Base-by-base conservation (phyloP, 306 rosid species). In the Dicorynia guianensis region DNA sequence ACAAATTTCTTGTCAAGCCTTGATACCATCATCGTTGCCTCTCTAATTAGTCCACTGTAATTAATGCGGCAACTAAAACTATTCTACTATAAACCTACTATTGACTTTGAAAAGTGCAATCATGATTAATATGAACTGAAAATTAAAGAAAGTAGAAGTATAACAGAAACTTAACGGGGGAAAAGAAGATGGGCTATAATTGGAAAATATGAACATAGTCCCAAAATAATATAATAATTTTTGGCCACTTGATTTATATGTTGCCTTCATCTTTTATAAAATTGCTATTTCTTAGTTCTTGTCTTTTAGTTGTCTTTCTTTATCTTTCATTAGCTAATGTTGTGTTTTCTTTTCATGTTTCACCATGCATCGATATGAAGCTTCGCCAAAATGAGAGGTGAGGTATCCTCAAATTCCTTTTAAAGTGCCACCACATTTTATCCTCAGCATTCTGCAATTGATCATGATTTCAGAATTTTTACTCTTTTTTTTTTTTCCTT, bases 321-420 rank as follows among this genome's bases (percentile, higher is more conserved):
- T 50, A 53, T 77, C 63, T 70, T 65, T 11, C 17, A 25, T 19
- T 47, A 62, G 72, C 90, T 88, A 76, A 83, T 74, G 11, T 4
- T 74, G 64, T 63, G 47, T 84, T 85, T 18, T 82, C 71, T 75
- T 85, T 83, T 79, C 84, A 71, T 81, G 71, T 63, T 80, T 74
- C 54, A 47, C 70, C 19, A 33, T 67, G n/a, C 60, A 7, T 79
- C 40, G 64, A 72, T 76, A 61, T 80, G 83, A 87, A 95, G 99
- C 92, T 92, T 88, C 81, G 90, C 97, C 80, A 95, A 86, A 79
- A 73, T 74, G 88, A 90, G 97, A 88, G 99, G 99, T 95, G 82
- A 63, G 89, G 56, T 64, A 69, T 76, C 81, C 78, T 63, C 44
- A 56, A 67, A 42, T 76, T 81, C 72, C 65, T 59, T 62, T 78